Evolutionary conservation across 441 rosid species (phyloP), one percentile per base, ranked within the genome.

Genomic region (Adansonia gregorii): DNA sequence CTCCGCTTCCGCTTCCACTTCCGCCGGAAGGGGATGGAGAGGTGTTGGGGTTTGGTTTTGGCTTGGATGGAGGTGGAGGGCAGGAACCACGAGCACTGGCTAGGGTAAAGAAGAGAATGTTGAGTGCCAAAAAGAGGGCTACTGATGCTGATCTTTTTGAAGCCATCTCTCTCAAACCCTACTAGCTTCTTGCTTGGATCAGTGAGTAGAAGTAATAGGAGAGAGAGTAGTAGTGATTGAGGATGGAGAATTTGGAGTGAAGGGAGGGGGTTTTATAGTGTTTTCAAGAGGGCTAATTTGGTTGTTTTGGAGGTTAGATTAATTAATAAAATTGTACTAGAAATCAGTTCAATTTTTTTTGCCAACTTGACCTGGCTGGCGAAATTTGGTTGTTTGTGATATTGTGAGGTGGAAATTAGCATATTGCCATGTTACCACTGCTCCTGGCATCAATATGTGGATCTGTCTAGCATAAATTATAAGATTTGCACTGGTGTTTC

Each of bases 71-170:
- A 88, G 72, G 84, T 31, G 35, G 9, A 64, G 90, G 86, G 85
- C 91, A 89, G 60, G 88, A 80, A 41, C 81, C 85, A 46, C 91
- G 85, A 0, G 97, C 92, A 66, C 79, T 83, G 67, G 77, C 79
- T 3, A 91, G 84, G 81, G 86, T 71, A 83, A 90, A 89, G 82
- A 87, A 89, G 79, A 94, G 86, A 67, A 94, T 78, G 86, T 89
- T 90, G 80, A 90, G 65, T 8, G 80, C 80, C 67, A 93, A 75
- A 76, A 90, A 86, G 75, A 94, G 86, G 76, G 93, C 92, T 67
- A 89, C 51, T 17, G 92, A 72, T 39, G 88, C 76, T 10, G 90
- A 82, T 78, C 63, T 86, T 80, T 86, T 93, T 70, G 91, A 82
- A 81, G 83, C 88, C 98, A 94, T 92, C 72, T 58, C 20, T 58